phyloP scores from a whole-genome alignment of 2,329 filamentous ascomycete species.

The Bipolaris victoriae region DNA sequence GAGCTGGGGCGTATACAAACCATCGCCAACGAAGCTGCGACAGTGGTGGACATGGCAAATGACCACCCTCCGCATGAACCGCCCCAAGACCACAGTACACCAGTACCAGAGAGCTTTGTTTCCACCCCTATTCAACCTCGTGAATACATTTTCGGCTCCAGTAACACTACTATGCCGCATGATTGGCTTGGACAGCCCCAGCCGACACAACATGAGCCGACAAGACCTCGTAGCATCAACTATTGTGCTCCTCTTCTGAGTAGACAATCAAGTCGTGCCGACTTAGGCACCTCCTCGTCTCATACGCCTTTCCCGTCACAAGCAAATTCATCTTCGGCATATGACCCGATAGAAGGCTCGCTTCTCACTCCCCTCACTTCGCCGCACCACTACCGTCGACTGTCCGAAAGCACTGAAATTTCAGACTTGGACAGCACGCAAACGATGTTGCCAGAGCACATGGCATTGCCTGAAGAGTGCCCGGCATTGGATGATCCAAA shows the following conservation, averaged over 20 bases:
- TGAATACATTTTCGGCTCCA: neutral
- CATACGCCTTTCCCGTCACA: neutral
- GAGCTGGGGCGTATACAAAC: neutral
- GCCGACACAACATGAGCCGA: neutral
- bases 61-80: neutral
- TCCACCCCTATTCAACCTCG: neutral
- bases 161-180: neutral
- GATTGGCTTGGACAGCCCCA: neutral
- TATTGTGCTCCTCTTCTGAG: constrained; percentile 1
- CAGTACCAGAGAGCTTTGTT: neutral
- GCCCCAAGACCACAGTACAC: neutral
- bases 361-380: constrained; percentile 1
- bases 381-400: neutral
- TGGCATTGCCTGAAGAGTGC: too few species aligned
- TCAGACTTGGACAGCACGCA: too few species aligned
- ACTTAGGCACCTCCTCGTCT: constrained; percentile 1
- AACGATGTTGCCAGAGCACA: too few species aligned
- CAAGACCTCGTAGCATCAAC: neutral
- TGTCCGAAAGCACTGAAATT: too few species aligned
- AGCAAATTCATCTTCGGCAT: neutral
- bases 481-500: too few species aligned
- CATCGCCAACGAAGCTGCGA: neutral
- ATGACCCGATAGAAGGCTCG: neutral
- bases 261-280: constrained; percentile 8
- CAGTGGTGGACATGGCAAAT: too few species aligned